A percentile compares a stretch with the other conserved stretches of the same genome.
Evolutionary conservation across 2,329 filamentous ascomycete genomes (phyloP).

Genomic region (Immersiporthe knoxdaviesiana): DNA sequence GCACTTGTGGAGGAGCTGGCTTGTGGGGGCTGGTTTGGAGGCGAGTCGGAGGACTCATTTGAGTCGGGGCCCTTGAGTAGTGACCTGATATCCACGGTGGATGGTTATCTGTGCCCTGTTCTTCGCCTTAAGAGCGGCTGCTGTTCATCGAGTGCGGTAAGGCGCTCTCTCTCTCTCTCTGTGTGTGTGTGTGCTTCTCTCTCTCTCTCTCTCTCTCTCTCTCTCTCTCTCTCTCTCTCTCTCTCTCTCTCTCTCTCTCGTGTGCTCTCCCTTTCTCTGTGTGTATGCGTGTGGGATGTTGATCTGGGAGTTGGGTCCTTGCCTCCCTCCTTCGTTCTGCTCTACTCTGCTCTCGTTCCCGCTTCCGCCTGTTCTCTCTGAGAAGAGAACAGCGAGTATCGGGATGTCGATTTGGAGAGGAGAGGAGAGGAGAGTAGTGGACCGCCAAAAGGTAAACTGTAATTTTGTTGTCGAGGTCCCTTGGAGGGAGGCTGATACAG

Average conservation of each 20-base stretch:
- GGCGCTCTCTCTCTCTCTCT: too few species aligned
- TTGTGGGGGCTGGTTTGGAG: conserved; percentile 40
- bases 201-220: too few species aligned
- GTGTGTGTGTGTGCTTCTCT: too few species aligned
- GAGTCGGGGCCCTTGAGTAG: conserved; percentile 79
- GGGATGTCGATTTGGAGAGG: conserved; percentile 7
- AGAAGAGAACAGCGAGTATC: too few species aligned
- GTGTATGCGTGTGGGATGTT: not conserved
- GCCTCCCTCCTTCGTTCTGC: conserved; percentile 13
- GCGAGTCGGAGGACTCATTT: conserved; percentile 66
- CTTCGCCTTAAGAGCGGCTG: conserved; percentile 39
- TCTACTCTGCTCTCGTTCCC: conserved; percentile 16
- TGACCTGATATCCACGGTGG: conserved; percentile 92
- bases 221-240: too few species aligned
- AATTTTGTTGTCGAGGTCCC: conserved; percentile 7
- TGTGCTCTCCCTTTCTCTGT: too few species aligned
- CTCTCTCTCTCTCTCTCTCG: too few species aligned
- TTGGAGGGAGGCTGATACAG: conserved; percentile 3
- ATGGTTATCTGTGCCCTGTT: conserved; percentile 52
- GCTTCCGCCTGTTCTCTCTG: conserved; percentile 7
- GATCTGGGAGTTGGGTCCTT: conserved; percentile 7
- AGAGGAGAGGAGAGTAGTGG: too few species aligned
- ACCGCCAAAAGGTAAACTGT: conserved; percentile 12
- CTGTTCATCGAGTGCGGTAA: conserved; percentile 39
- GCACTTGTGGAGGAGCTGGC: conserved; percentile 43